Evolutionary conservation across 768 basidiomycete species (phyloP), one percentile per base, ranked within the genome.

Genomic region (Cystobasidium ongulense): DNA sequence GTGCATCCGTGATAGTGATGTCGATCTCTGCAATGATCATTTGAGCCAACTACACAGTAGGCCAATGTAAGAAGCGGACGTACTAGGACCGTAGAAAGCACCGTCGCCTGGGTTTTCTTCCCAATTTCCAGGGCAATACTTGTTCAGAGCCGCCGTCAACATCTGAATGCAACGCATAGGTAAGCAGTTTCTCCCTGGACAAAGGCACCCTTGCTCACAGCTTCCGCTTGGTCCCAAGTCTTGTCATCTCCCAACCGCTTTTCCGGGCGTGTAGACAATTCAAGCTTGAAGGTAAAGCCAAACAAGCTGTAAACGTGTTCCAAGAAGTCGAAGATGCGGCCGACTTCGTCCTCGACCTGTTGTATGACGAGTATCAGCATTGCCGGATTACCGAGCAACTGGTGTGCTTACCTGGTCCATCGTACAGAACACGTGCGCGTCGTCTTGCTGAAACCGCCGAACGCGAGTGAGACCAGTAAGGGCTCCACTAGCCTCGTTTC

Each of bases 351-450:
- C 76, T 88, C 90, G 74, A 99, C 88, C 89, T 95, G 79, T 27
- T 10, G 63, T 31, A 39, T 31, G 36, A 13, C 63, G 38, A 33
- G 52, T 39, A 64, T 29, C 25, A 35, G 57, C 10, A 0, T 13
- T 23, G 35, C 11, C 18, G 29, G 17, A 50, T 33, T 5, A 50
- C 13, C 23, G 21, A 27, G 38, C 10, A 17, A 27, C 35, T 1
- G 29, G 1, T 35, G 8, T 36, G 25, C 54, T 39, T 13, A 89
- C 90, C 84, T 93, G 92, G 10, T 88, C 87, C 10, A 90, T 90
- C 87, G 91, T 94, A 81, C 95, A 99, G 84, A 99, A 99, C 68
- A 98, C 90, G 81, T 99, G 96, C 0, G 96, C 93, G 81, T 99
- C 96, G 80, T 98, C 96, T 83, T 98, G 96, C 70, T 92, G 89